Evolutionary conservation across 2,329 filamentous ascomycete species (phyloP).

Genomic region (Didymella exigua): DNA sequence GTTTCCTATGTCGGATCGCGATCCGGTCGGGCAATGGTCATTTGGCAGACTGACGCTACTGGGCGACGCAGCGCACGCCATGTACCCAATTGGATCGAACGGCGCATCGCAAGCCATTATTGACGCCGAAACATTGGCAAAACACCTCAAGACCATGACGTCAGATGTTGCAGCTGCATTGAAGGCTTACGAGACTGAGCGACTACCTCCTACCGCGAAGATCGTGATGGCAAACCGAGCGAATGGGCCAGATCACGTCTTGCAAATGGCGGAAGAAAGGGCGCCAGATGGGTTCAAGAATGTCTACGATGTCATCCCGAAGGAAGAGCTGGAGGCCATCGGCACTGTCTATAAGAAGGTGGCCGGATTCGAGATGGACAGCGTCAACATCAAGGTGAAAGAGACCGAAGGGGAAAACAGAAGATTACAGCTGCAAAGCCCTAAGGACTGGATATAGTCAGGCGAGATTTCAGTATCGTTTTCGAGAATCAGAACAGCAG

Average conservation of each 20-base stretch:
- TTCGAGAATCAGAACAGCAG: not conserved
- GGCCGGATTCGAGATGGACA: conserved; percentile 55
- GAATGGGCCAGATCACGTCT: conserved; percentile 55
- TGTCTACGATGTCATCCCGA: conserved; percentile 50
- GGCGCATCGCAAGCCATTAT: conserved; percentile 54
- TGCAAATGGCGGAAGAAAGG: conserved; percentile 54
- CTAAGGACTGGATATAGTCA: conserved; percentile 27
- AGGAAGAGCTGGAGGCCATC: conserved; percentile 50
- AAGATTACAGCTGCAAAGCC: conserved; percentile 25
- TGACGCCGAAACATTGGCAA: conserved; percentile 50
- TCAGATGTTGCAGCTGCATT: conserved; percentile 43
- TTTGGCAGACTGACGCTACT: conserved; percentile 45
- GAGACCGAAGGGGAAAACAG: conserved; percentile 40
- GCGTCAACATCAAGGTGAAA: conserved; percentile 50
- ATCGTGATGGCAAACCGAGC: conserved; percentile 56
- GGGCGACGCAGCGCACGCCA: conserved; percentile 51
- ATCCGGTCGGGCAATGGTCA: conserved; percentile 50
- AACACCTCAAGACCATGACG: conserved; percentile 36
- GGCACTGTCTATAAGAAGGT: conserved; percentile 48
- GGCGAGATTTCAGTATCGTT: not conserved
- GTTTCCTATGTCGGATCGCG: conserved; percentile 56
- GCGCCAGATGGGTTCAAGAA: conserved; percentile 49
- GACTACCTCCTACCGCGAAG: conserved; percentile 52
- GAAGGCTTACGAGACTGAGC: conserved; percentile 47
- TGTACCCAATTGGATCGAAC: conserved; percentile 54